A percentile compares a stretch with the other conserved stretches of the same genome.
These are phyloP conservation scores for Candida sp. DNA, from an alignment of 1,139 yeast genomes.

Conservation along the genomic window DNA sequence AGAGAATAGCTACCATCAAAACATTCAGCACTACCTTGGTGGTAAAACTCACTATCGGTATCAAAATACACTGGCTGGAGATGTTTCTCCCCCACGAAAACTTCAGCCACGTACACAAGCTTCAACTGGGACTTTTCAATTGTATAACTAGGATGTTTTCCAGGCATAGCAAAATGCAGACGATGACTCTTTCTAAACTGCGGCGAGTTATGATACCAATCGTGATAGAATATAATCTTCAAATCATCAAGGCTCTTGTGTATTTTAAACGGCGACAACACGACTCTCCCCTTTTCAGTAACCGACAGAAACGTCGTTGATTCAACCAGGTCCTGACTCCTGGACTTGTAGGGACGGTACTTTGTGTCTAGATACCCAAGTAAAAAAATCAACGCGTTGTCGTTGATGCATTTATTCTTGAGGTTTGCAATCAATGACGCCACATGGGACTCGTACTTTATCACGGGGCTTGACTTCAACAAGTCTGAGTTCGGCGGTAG, in stretches of 20 bases:
- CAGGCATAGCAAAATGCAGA: background rate
- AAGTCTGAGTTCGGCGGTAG: constrained; percentile 37
- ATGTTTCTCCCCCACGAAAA: constrained; percentile 15
- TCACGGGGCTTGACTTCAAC: constrained; percentile 33
- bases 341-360: constrained; percentile 19
- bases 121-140: constrained; percentile 17
- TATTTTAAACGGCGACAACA: constrained; percentile 20
- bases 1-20: constrained; percentile 2
- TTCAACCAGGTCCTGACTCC: constrained; percentile 2
- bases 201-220: constrained; percentile 39
- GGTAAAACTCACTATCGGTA: constrained; percentile 19
- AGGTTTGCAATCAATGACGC: constrained; percentile 28
- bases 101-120: constrained; percentile 27
- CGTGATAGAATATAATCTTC: constrained; percentile 37
- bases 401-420: constrained; percentile 25
- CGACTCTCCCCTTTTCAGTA: constrained; percentile 20
- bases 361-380: constrained; percentile 37
- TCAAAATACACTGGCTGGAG: constrained; percentile 28
- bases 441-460: constrained; percentile 37
- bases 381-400: constrained; percentile 31
- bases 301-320: constrained; percentile 11
- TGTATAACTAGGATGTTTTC: background rate
- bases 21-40: constrained; percentile 4
- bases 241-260: constrained; percentile 20
- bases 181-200: constrained; percentile 18